phyloP scores from a whole-genome alignment of 1,284 basidiomycete species.

The Phylloboletellus chloephorus region DNA sequence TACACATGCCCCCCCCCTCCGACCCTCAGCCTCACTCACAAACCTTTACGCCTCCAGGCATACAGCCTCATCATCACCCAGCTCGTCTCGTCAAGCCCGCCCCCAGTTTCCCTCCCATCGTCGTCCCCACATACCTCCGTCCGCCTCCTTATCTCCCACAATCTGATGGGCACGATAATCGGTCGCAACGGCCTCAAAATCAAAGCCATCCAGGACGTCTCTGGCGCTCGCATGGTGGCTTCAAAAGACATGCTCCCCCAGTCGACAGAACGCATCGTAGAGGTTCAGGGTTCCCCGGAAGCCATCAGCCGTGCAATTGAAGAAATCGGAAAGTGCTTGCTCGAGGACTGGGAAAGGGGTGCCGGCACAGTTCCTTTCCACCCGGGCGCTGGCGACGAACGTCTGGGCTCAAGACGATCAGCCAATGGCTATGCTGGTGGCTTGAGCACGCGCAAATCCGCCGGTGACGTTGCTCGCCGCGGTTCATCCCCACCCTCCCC shows the following conservation, averaged over 20 bases:
- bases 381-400: slow-evolving; percentile 80
- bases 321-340: slow-evolving; percentile 92
- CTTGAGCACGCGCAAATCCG: slow-evolving; percentile 49
- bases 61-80: slow-evolving; percentile 94
- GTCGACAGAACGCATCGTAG: slow-evolving; percentile 96
- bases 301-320: slow-evolving; percentile 87
- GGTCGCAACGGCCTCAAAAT: slow-evolving; percentile 97
- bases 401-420: slow-evolving; percentile 45
- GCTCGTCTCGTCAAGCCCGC: slow-evolving; percentile 75
- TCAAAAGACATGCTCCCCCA: slow-evolving; percentile 99
- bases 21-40: not conserved
- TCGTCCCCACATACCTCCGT: slow-evolving; percentile 81
- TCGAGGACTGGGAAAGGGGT: slow-evolving; percentile 96
- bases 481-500: slow-evolving; percentile 55
- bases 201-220: slow-evolving; percentile 98
- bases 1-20: slow-evolving; percentile 31
- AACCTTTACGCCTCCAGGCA: slow-evolving; percentile 49
- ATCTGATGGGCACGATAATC: slow-evolving; percentile 99
- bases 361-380: slow-evolving; percentile 93
- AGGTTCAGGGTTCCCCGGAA: slow-evolving; percentile 91
- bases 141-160: slow-evolving; percentile 95
- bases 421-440: slow-evolving; percentile 43
- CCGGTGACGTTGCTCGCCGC: slow-evolving; percentile 46
- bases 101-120: slow-evolving; percentile 56
- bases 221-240: slow-evolving; percentile 95